phyloP scores from a whole-genome alignment of 2,329 filamentous ascomycete genomes.

The Fusarium lyarnte region DNA sequence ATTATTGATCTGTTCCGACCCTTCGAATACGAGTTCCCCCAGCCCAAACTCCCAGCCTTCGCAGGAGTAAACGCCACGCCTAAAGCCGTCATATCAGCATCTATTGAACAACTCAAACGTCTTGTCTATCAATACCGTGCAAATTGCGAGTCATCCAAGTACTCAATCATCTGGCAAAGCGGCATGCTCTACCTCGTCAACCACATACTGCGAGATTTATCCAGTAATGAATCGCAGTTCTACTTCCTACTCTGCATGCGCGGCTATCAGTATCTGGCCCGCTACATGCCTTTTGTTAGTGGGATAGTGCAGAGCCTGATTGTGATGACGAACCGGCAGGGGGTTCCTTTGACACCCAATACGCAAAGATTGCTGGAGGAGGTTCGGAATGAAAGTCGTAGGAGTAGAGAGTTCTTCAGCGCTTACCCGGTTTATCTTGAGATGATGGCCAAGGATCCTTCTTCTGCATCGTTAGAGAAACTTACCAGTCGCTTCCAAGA shows the following conservation, averaged over 20 bases:
- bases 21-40: fast-evolving
- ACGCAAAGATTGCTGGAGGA: fast-evolving
- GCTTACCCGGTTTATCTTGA: background rate
- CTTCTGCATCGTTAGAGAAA: background rate
- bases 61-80: fast-evolving
- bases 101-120: fast-evolving
- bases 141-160: too few relatives aligned
- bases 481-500: background rate
- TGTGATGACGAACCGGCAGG: background rate
- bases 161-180: too few relatives aligned
- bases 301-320: background rate
- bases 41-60: fast-evolving
- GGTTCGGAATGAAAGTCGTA: background rate
- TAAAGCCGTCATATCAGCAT: fast-evolving
- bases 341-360: fast-evolving
- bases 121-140: background rate
- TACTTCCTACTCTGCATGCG: background rate
- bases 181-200: background rate
- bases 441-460: fast-evolving
- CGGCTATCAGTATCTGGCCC: fast-evolving
- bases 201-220: background rate
- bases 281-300: background rate
- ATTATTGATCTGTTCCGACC: background rate
- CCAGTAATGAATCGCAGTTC: background rate
- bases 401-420: background rate